Base-by-base conservation (phyloP, 1,139 yeast genomes). In the Yamadazyma aaseri region DNA sequence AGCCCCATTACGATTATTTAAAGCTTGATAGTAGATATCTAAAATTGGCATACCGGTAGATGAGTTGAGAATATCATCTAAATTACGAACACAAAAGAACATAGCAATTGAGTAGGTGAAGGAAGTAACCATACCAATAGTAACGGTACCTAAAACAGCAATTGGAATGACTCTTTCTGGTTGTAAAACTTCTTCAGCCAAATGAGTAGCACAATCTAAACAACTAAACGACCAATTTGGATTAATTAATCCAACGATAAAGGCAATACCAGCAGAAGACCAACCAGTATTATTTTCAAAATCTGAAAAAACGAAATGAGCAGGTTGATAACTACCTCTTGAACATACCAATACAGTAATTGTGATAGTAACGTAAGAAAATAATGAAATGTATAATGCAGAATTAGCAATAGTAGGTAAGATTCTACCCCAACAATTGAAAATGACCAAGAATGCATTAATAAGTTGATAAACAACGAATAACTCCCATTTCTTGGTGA, bases 401-500 rank as follows among this genome's bases (percentile, higher is more conserved):
- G 51, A 45, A 34, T 60, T 61, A n/a, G 70, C 65, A 37, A 66
- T 50, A 6, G 45, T 32, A 6, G 71, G 72, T 32, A 66, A 56
- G 4, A 55, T 51, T 41, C 55, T 57, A 29, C 66, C 71, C 49
- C 58, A 65, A 40, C 65, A 56, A 45, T 67, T 67, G 47, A 64
- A 65, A 8, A 63, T 31, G 24, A 61, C 51, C 39, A 65, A 51
- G 31, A 63, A 50, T 26, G 56, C 29, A 37, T 65, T 66, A 33
- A 62, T 50, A 13, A 65, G 33, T 42, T 66, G 77, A 50, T 73
- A 76, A 27, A 70, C 60, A 6, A 76, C 65, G 44, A 76, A 76
- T 12, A 73, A 67, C 44, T 72, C 68, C 82, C 83, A 78, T 37
- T 64, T 63, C 38, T 68, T 42, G 13, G 63, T 56, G 3, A 53